Evolutionary conservation across 768 basidiomycete genomes (phyloP), one percentile per base, ranked within the genome.

Genomic region (Pholiota microspora): DNA sequence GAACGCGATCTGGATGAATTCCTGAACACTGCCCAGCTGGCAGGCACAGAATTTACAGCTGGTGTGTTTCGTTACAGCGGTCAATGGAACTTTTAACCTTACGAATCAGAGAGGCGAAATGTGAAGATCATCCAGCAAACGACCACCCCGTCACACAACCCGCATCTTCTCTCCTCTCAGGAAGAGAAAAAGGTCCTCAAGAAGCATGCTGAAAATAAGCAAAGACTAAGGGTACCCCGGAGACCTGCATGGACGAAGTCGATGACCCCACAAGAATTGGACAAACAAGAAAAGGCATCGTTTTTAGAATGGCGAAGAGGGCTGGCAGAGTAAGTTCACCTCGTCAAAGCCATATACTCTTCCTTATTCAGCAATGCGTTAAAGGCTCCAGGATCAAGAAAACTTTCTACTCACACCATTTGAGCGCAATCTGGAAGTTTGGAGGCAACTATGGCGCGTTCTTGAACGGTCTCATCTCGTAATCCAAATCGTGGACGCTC

Each of bases 361-460:
- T 15, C 45, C 0, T 21, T 27, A 13, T 45, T 49, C 32, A 56
- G 28, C 15, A 7, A 45, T 8, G 24, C 31, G n/a, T 49, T 31
- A 23, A 53, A 97, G 94, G 54, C 75, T 98, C 10, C 93, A 96
- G 66, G 94, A 97, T 63, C 77, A 81, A 57, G 89, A 96, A 53
- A 82, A 84, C 35, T 82, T 98, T 25, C 80, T 98, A n/a, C 77
- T 98, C 1, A 96, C 95, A 0, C 96, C 94, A 4, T 99, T 97
- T 64, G 97, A 99, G 67, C 88, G 94, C 46, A 99, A 98, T 66
- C 73, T 99, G 28, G 95, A 98, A 76, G 97, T 99, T 10, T 98
- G 97, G 96, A 78, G 97, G 38, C 97, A 99, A 65, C 80, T 99
- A 7, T 99, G 97, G 97, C 81, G 97, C 49, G 97, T 98, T 1